Evolutionary conservation across 495 filamentous ascomycete genomes (phyloP), one percentile per base, ranked within the genome.

Genomic region (Xylaria curta): DNA sequence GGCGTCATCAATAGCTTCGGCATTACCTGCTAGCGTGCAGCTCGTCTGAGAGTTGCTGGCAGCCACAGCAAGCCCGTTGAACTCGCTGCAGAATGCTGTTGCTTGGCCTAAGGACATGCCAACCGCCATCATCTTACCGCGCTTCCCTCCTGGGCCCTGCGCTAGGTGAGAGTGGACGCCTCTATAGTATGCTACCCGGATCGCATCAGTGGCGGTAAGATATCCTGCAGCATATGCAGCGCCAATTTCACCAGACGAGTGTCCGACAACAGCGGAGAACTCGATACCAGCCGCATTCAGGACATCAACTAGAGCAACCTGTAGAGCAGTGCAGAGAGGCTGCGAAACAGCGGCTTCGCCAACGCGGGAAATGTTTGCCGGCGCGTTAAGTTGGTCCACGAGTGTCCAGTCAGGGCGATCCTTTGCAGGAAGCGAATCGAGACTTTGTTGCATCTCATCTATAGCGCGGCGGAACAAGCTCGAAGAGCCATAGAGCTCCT

Each of bases 201-300:
- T 72, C 0, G 70, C 83, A 80, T 56, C 79, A 73, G 24, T 59
- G n/a, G 75, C 69, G 10, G 68, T 70, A 76, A 81, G 28, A 84
- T 44, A 5, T 72, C 79, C 83, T 0, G 82, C 75, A 21, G 84
- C 84, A 78, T 85, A 88, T 0, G 85, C 84, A 17, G 85, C 84
- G 8, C 75, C 85, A 40, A 88, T 84, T 68, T 88, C 86, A 0
- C 86, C 86, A 4, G 78, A 81, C 3, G 87, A 89, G 72, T 91
- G 88, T 26, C 89, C 89, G 5, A 88, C 80, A 0, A 89, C 85
- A n/a, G 83, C 82, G 1, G 74, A 56, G 8, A 85, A 82, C 1
- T 40, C 42, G 24, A 90, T 76, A 2, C 82, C 84, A 63, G 82
- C 83, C 0, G 68, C 75, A 0, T 58, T 49, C 0, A 90, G 73